Percentiles rank a stretch among this genome's conserved stretches.
phyloP scores from a whole-genome alignment of 495 filamentous ascomycete genomes.

The Talaromyces ruber region DNA sequence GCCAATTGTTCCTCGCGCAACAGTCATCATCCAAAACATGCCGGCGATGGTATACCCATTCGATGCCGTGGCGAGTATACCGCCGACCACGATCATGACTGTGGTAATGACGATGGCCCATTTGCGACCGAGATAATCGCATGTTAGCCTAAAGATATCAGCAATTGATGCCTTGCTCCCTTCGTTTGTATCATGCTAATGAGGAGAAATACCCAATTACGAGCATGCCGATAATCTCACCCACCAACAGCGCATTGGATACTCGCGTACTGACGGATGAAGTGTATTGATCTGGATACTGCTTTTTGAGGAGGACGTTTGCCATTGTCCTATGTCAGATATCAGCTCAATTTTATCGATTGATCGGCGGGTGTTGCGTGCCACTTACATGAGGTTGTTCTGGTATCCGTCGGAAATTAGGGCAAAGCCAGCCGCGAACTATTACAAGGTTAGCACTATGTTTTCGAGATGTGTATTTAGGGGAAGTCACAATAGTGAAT shows the following conservation, averaged over 20 bases:
- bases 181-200: too few relatives aligned
- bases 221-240: constrained; percentile 44
- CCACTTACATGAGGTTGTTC: constrained; percentile 37
- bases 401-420: constrained; percentile 47
- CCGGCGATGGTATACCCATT: constrained; percentile 36
- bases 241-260: constrained; percentile 45
- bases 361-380: too few relatives aligned
- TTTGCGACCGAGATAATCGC: constrained; percentile 46
- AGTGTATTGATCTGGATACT: constrained; percentile 39
- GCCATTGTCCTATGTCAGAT: constrained; percentile 33
- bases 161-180: too few relatives aligned
- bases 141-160: constrained; percentile 35
- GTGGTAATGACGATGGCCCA: constrained; percentile 43
- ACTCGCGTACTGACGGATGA: constrained; percentile 36
- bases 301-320: constrained; percentile 37
- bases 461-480: neutral
- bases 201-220: constrained; percentile 26
- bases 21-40: constrained; percentile 48
- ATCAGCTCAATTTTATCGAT: neutral
- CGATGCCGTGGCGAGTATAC: constrained; percentile 40
- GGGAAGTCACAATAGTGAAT: constrained; percentile 35
- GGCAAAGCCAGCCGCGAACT: constrained; percentile 40
- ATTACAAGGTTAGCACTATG: neutral
- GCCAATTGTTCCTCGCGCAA: constrained; percentile 38
- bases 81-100: constrained; percentile 41